Evolutionary conservation across 2,329 filamentous ascomycete species (phyloP), one percentile per base, ranked within the genome.

Genomic region (Intubia oerlemansii): DNA sequence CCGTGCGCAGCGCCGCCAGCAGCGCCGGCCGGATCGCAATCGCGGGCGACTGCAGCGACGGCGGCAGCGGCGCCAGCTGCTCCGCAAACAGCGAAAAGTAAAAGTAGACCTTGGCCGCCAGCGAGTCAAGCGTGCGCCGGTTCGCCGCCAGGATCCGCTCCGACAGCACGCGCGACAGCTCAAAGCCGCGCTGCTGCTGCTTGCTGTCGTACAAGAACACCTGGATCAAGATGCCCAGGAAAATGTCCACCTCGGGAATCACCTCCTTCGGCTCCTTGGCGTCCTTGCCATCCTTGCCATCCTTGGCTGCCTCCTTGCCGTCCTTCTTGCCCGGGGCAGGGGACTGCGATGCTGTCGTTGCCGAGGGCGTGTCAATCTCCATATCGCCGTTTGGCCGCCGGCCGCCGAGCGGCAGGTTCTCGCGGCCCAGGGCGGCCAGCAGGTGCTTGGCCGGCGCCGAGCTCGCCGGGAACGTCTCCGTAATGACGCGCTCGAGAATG

Each of bases 11-110:
- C 12, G 84, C 85, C 30, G 79, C 72, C 31, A 98, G 69, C 28
- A 98, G 66, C 37, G 72, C 75, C 32, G 84, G 80, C 34, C 88
- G 76, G 44, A 92, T 82, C 23, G 74, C 64, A 36, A 93, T 78
- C 39, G 92, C 69, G 4, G 82, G 76, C 6, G 84, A 91, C 43
- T 80, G 74, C 32, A 81, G 76, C 29, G 84, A 93, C 15, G 85
- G 84, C 25, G 88, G 79, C 37, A 85, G 67, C 14, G 85, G 84
- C 35, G 72, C 68, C 36, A 90, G 66, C 51, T 90, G 74, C 62
- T 98, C 88, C 55, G 76, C 81, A 59, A 95, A 95, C 42, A 95
- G 62, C 15, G 81, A 81, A 55, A 81, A 92, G 62, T 98, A 98
- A 55, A 93, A 95, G 63, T 93, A 98, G 37, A 85, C 82, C 53